These are phyloP conservation scores for Wolfiporia cocos DNA, from an alignment of 1,284 basidiomycete species.

Conservation along the genomic window DNA sequence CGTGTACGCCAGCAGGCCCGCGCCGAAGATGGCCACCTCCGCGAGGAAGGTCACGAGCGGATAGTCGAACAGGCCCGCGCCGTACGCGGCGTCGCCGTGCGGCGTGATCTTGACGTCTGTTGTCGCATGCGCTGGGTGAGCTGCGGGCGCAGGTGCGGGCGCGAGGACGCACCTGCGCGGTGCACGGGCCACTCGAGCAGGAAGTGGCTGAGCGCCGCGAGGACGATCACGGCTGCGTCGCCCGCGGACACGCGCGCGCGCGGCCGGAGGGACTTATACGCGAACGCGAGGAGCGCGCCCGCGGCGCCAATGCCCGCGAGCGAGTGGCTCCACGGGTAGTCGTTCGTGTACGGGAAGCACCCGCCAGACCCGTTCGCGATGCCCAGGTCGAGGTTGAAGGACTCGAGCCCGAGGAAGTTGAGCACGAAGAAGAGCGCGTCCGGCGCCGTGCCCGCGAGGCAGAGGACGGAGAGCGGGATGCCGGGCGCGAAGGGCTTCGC, in stretches of 20 bases:
- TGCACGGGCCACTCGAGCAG: slow-evolving; percentile 25
- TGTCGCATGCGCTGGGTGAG: slow-evolving; percentile 1
- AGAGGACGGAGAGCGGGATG: slow-evolving; percentile 23
- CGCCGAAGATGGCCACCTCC: slow-evolving; percentile 22
- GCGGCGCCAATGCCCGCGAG: slow-evolving; percentile 19
- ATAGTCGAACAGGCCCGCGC: slow-evolving; percentile 23
- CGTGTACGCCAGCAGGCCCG: slow-evolving; percentile 21
- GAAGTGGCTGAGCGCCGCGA: slow-evolving; percentile 20
- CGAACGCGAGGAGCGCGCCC: slow-evolving; percentile 16
- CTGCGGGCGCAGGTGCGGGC: background rate
- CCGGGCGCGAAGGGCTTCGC: slow-evolving; percentile 25
- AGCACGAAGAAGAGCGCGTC: slow-evolving; percentile 25
- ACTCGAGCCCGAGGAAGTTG: slow-evolving; percentile 23
- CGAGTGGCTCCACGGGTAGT: slow-evolving; percentile 27
- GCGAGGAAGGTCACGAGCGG: slow-evolving; percentile 19
- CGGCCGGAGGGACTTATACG: slow-evolving; percentile 14
- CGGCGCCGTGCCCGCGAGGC: slow-evolving; percentile 21
- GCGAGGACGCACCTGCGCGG: slow-evolving; percentile 11
- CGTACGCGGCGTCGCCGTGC: slow-evolving; percentile 14
- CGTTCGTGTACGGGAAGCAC: slow-evolving; percentile 28
- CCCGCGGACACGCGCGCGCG: slow-evolving; percentile 13
- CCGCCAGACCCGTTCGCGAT: slow-evolving; percentile 20
- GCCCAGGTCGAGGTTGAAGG: slow-evolving; percentile 21
- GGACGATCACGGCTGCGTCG: slow-evolving; percentile 18
- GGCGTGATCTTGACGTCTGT: slow-evolving; percentile 26